Evolutionary conservation across 257 asterid species (phyloP), one percentile per base, ranked within the genome.

Genomic region (Rubia yunnanensis): DNA sequence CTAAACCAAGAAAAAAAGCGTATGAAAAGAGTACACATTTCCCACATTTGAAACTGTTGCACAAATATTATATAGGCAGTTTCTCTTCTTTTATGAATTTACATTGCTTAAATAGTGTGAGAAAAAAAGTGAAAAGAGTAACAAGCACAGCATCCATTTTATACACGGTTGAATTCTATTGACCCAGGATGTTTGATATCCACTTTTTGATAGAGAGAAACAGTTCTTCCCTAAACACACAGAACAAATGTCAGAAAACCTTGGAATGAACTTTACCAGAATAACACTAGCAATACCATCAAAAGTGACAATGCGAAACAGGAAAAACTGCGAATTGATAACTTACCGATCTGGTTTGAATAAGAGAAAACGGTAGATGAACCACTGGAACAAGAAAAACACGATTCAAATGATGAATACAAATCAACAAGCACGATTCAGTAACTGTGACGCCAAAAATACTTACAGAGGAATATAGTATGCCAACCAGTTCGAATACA

Each of bases 271-370:
- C 55, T n/a, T 22, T 27, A 64, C 7, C 27, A 23, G 0, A 5
- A 35, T 0, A 13, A 11, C 7, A 34, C 50, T n/a, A n/a, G n/a
- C n/a, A n/a, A n/a, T n/a, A n/a, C n/a, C n/a, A n/a, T n/a, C n/a
- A n/a, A n/a, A n/a, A n/a, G n/a, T n/a, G n/a, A n/a, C n/a, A n/a
- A n/a, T n/a, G n/a, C n/a, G 22, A 69, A 32, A 49, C 4, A 1
- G 60, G 60, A 62, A 1, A 48, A 7, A 46, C 1, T 39, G 48
- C 13, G 4, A 39, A 27, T 54, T 58, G 57, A 34, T 35, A 73
- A 46, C 87, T 68, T 73, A 92, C 98, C 98, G 69, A 68, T 87
- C 86, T 15, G 98, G 98, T 78, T 84, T 92, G 94, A 87, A 92
- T 65, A 92, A 62, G 82, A 92, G 98, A 74, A 85, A 87, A 55